phyloP scores from a whole-genome alignment of 2,329 filamentous ascomycete species.

The Calonectria leucothoes region DNA sequence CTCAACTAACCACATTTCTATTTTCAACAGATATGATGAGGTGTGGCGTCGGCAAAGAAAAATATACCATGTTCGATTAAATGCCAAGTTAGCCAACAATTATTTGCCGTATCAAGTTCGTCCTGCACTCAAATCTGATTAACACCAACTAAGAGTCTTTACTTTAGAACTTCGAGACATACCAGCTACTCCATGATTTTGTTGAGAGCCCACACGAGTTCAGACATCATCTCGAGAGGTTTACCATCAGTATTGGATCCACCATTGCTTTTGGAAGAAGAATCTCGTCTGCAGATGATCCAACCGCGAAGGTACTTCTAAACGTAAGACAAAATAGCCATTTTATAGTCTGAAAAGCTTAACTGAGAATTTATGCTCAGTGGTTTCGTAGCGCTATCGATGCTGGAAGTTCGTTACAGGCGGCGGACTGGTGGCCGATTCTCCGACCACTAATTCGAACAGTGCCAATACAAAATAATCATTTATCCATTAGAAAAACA shows the following conservation, averaged over 20 bases:
- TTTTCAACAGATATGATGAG: neutral
- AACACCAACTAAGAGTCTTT: neutral
- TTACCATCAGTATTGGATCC: neutral
- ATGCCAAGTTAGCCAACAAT: neutral
- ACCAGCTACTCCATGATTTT: neutral
- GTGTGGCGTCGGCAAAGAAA: neutral
- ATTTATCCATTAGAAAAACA: too few relatives aligned
- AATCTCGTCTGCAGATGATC: neutral
- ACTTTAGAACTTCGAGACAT: neutral
- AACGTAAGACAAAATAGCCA: neutral
- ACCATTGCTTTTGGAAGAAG: neutral
- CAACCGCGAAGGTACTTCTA: neutral
- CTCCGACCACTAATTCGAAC: neutral
- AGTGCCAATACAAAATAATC: neutral
- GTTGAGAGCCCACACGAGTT: neutral
- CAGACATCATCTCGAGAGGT: neutral
- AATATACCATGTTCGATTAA: neutral
- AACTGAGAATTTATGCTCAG: neutral
- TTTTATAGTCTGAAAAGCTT: neutral
- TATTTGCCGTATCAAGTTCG: neutral
- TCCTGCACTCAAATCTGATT: too few relatives aligned
- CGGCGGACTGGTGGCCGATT: conserved; percentile 1
- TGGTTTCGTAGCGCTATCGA: neutral
- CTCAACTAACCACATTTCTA: neutral
- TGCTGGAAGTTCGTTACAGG: neutral